These are phyloP conservation scores for Bipolaris sorokiniana DNA, from an alignment of 2,329 filamentous ascomycete genomes.

Conservation along the genomic window DNA sequence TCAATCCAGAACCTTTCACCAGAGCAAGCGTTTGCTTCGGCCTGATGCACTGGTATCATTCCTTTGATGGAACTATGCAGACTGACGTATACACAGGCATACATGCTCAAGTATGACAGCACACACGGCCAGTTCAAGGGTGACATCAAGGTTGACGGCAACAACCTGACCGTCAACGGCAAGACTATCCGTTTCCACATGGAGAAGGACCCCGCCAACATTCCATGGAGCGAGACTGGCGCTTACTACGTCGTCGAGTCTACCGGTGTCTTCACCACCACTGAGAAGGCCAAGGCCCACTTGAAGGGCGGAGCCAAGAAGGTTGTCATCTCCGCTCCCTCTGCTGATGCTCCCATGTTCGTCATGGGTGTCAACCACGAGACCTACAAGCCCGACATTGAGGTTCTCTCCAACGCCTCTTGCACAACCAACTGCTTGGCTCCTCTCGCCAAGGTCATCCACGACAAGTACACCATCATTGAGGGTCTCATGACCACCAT, in stretches of 20 bases:
- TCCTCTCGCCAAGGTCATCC: slow-evolving; percentile 97
- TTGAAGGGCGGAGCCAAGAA: slow-evolving; percentile 98
- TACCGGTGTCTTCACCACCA: slow-evolving; percentile 99
- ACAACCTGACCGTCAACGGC: slow-evolving; percentile 85
- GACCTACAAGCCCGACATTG: slow-evolving; percentile 85
- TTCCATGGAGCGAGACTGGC: slow-evolving; percentile 87
- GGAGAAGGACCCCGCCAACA: slow-evolving; percentile 86
- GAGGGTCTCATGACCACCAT: slow-evolving; percentile 99
- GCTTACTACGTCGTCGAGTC: slow-evolving; percentile 97
- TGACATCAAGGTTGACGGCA: slow-evolving; percentile 74
- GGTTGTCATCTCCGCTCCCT: slow-evolving; percentile 83
- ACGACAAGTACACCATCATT: slow-evolving; percentile 97
- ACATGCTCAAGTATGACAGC: slow-evolving; percentile 99
- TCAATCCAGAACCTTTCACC: not conserved
- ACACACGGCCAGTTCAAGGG: slow-evolving; percentile 98
- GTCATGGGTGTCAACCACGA: slow-evolving; percentile 99
- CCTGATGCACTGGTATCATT: not conserved
- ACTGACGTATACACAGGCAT: slow-evolving; percentile 68
- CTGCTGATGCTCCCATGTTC: slow-evolving; percentile 98
- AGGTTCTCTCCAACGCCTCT: slow-evolving; percentile 98
- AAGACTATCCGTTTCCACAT: slow-evolving; percentile 95
- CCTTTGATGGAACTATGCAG: not conserved
- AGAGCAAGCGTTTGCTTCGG: not conserved
- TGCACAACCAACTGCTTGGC: slow-evolving; percentile 99
- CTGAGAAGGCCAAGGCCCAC: slow-evolving; percentile 91